phyloP scores from a whole-genome alignment of 2,329 filamentous ascomycete genomes.

The Talaromyces pinophilus region DNA sequence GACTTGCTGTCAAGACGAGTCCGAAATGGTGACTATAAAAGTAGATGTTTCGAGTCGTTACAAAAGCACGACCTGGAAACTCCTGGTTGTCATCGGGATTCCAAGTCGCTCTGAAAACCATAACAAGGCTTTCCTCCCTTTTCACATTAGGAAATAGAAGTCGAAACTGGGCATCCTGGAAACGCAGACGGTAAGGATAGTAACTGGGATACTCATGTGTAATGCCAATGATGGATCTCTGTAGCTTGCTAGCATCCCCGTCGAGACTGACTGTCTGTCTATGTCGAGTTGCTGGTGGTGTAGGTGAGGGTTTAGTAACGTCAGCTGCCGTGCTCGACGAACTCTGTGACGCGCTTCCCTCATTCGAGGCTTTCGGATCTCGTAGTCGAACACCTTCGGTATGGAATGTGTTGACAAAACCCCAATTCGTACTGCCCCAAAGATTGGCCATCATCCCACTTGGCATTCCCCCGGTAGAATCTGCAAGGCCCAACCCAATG shows the following conservation, averaged over 20 bases:
- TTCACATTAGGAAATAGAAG: constrained; percentile 83
- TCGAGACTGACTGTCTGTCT: constrained; percentile 61
- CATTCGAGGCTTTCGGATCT: constrained; percentile 29
- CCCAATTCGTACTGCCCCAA: constrained; percentile 89
- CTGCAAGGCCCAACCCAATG: constrained; percentile 61
- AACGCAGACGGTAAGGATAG: constrained; percentile 79
- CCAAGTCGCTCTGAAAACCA: constrained; percentile 94
- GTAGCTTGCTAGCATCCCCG: constrained; percentile 41
- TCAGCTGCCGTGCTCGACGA: constrained; percentile 29
- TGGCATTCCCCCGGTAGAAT: constrained; percentile 70
- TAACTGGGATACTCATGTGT: constrained; percentile 64
- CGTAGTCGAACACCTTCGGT: constrained; percentile 51
- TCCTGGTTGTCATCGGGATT: constrained; percentile 72
- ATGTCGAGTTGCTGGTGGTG: constrained; percentile 43
- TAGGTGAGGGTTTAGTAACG: constrained; percentile 32
- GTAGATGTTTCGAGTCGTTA: constrained; percentile 84
- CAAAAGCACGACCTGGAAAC: constrained; percentile 82
- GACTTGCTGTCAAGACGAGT: constrained; percentile 77
- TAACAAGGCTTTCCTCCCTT: constrained; percentile 75
- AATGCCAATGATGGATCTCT: constrained; percentile 36
- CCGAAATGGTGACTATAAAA: constrained; percentile 97
- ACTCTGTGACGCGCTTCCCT: constrained; percentile 26
- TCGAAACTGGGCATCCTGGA: constrained; percentile 90
- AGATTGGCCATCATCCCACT: constrained; percentile 88
- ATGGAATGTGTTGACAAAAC: constrained; percentile 63